A percentile compares a stretch with the other conserved stretches of the same genome.
Evolutionary conservation across 805 yeast species (phyloP).

Genomic region (Pichia cabralensis): DNA sequence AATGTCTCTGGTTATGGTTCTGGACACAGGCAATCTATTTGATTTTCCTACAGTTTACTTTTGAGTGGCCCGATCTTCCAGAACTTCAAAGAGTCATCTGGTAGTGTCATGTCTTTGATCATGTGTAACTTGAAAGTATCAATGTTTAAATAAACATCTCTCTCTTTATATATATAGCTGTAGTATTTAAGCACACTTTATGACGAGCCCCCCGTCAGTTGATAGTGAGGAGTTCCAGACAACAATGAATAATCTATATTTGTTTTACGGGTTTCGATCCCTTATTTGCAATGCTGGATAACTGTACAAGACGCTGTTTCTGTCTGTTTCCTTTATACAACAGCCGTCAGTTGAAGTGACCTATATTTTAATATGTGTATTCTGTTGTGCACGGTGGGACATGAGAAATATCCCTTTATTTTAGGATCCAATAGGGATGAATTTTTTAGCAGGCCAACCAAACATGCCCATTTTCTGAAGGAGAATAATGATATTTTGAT

Average conservation of each 20-base stretch:
- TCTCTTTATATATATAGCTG: no score
- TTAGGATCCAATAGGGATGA: slow-evolving; percentile 85
- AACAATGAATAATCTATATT: no score
- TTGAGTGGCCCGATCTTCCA: slow-evolving; percentile 58
- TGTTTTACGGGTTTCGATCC: no score
- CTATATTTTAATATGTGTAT: slow-evolving; percentile 55
- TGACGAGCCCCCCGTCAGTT: no score
- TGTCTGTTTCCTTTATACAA: no score
- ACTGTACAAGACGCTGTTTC: no score
- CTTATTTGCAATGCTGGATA: no score
- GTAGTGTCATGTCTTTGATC: slow-evolving; percentile 41
- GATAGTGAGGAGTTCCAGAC: no score
- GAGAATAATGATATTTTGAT: slow-evolving; percentile 38
- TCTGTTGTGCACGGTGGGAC: slow-evolving; percentile 52
- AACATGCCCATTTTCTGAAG: slow-evolving; percentile 33
- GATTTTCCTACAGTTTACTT: slow-evolving; percentile 52
- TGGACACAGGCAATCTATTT: slow-evolving; percentile 44
- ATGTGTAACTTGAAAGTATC: no score
- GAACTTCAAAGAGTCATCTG: slow-evolving; percentile 77
- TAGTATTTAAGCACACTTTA: no score
- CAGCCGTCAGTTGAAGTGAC: no score
- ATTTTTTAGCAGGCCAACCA: slow-evolving; percentile 63
- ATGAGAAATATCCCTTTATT: slow-evolving; percentile 67
- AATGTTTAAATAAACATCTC: no score
- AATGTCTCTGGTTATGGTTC: slow-evolving; percentile 50